Evolutionary conservation across 768 basidiomycete species (phyloP), one percentile per base, ranked within the genome.

Genomic region (Tulasnella sp.): DNA sequence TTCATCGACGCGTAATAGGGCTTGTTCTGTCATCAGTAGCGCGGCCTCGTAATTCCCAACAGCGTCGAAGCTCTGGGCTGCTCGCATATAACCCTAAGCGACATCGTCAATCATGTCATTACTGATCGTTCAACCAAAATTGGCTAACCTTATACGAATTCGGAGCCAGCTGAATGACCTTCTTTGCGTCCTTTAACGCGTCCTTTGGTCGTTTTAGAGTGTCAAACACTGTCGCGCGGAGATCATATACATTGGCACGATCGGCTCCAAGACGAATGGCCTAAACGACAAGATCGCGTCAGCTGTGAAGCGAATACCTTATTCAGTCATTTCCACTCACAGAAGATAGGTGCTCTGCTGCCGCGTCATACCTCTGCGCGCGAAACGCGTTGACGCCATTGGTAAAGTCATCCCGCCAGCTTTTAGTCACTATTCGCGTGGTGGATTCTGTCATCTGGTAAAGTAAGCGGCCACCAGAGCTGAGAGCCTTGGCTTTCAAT

Each of bases 101-200:
- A 43, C 41, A 53, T 53, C 24, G 1, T 53, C 4, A 53, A 22
- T 53, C 19, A 8, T 9, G 11, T 38, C 21, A 8, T 29, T 17
- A 7, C 15, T 21, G 5, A 15, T 17, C 4, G 5, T 42, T 19
- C 34, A 24, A 17, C 27, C 8, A 4, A 4, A 7, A 4, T 0
- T 9, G 2, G 15, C 29, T 17, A 7, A 59, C 57, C 46, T 59
- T 31, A 21, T 44, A 31, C 15, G 57, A 49, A 7, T 49, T 24
- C 5, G 57, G 57, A 21, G 45, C 45, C n/a, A 59, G 27, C 30
- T 59, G 48, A 42, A 59, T 59, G 12, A 59, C 57, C 30, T 38
- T 59, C 31, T 59, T 59, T 30, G 57, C 57, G 42, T 59, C 57
- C 46, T n/a, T 51, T n/a, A 59, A 48, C 46, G 57, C 57, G 10